A percentile compares a stretch with the other conserved stretches of the same genome.
phyloP scores from a whole-genome alignment of 148 eudicot genomes.

The Dianthus caryophyllus region DNA sequence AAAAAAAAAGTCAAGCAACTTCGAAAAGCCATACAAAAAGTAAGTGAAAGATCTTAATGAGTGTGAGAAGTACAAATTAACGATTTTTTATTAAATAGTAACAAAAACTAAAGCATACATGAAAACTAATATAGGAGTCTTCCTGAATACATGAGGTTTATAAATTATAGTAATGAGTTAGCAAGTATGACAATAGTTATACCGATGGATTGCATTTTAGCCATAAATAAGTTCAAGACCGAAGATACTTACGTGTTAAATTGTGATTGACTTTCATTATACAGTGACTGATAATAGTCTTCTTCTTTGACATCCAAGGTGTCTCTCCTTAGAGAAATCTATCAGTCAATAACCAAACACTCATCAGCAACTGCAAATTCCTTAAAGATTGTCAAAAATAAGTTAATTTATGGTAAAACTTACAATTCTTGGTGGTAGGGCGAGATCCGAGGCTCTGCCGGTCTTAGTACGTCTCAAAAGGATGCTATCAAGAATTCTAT shows the following conservation, averaged over 20 bases:
- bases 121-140: too few relatives aligned
- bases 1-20: too few relatives aligned
- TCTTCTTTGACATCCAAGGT: constrained; percentile 73
- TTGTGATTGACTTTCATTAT: constrained; percentile 74
- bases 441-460: constrained; percentile 95
- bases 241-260: constrained; percentile 57
- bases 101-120: too few relatives aligned
- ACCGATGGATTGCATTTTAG: background rate
- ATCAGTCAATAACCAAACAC: constrained; percentile 12
- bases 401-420: constrained; percentile 22
- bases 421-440: constrained; percentile 91
- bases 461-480: constrained; percentile 80
- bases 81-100: too few relatives aligned
- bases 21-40: too few relatives aligned
- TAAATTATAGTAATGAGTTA: background rate
- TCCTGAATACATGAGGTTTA: too few relatives aligned
- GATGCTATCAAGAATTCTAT: constrained; percentile 63
- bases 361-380: background rate
- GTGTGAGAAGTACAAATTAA: too few relatives aligned
- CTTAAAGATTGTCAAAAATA: background rate
- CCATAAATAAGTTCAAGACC: background rate
- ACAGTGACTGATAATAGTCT: constrained; percentile 78
- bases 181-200: background rate
- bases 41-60: too few relatives aligned
- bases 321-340: constrained; percentile 76